Evolutionary conservation across 2,329 filamentous ascomycete genomes (phyloP), one percentile per base, ranked within the genome.

Genomic region (Neofusicoccum umdonicola): DNA sequence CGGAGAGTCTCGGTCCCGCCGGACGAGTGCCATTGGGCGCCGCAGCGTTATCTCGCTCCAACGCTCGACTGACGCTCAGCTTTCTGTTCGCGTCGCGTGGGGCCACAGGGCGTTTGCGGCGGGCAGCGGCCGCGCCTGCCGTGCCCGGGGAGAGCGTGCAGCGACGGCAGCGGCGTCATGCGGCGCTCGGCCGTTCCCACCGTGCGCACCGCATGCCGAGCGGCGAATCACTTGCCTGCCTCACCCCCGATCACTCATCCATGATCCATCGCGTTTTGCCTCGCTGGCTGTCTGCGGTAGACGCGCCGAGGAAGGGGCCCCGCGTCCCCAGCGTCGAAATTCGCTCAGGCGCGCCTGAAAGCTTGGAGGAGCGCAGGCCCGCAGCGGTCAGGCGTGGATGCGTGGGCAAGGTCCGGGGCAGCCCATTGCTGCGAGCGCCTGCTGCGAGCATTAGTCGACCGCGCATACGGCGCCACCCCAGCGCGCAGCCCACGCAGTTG

Each of bases 111-210:
- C 27, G 27, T 31, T 31, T 31, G 27, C 27, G 27, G 27, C 27
- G 27, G 27, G 27, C 27, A 31, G 27, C 6, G 27, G 27, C 27
- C 27, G 27, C 27, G 27, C 27, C 27, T 31, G 27, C 27, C 27
- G 27, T 31, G 4, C 27, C 27, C 27, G 12, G 9, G 22, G 42
- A 15, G 11, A 8, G 45, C 6, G 27, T 27, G 48, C 48, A n/a
- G 48, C 48, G 22, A 51, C 48, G 31, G 50, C 50, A 37, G 50
- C 31, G 34, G 50, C 50, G 50, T 57, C 54, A 57, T 45, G 54
- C 54, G 54, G 50, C 50, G 31, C 50, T 12, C 22, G 19, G 39
- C 37, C 37, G 22, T 17, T 27, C 19, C 52, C 52, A 45, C 42
- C 39, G 17, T 7, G 27, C 27, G 17, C 17, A 37, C 51, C 17